Evolutionary conservation across 2,329 filamentous ascomycete species (phyloP).

Genomic region (Chaetomiaceae sp.): DNA sequence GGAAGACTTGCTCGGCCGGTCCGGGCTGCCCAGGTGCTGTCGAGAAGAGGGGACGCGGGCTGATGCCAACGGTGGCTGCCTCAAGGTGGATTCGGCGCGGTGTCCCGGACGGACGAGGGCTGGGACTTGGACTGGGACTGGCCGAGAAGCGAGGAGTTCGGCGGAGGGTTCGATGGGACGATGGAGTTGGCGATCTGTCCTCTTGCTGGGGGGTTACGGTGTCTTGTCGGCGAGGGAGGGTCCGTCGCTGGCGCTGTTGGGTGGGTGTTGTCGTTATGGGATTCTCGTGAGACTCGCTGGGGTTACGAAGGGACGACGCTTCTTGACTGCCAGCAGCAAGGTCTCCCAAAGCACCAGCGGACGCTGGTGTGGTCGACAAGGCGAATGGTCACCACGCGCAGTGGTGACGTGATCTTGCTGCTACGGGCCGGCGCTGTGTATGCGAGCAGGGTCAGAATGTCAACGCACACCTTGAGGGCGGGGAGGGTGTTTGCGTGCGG

Average conservation of each 20-base stretch:
- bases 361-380: constrained; percentile 44
- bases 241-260: constrained; percentile 38
- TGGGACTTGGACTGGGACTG: constrained; percentile 41
- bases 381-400: constrained; percentile 33
- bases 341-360: constrained; percentile 33
- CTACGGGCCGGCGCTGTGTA: constrained; percentile 10
- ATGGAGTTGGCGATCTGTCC: constrained; percentile 43
- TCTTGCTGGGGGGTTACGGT: constrained; percentile 28
- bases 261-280: constrained; percentile 38
- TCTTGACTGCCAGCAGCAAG: constrained; percentile 45
- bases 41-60: constrained; percentile 38
- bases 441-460: constrained; percentile 10
- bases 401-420: constrained; percentile 25
- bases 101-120: constrained; percentile 33
- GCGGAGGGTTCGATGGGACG: constrained; percentile 46
- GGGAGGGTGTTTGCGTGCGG: constrained; percentile 4
- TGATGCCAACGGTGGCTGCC: constrained; percentile 46
- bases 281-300: constrained; percentile 49
- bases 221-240: constrained; percentile 35
- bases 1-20: constrained; percentile 22
- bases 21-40: constrained; percentile 26
- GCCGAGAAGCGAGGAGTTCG: constrained; percentile 49
- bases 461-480: not conserved
- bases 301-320: constrained; percentile 46
- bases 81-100: constrained; percentile 41